Base-by-base conservation (phyloP, 2,329 filamentous ascomycete species). In the Aspergillus glaucus region DNA sequence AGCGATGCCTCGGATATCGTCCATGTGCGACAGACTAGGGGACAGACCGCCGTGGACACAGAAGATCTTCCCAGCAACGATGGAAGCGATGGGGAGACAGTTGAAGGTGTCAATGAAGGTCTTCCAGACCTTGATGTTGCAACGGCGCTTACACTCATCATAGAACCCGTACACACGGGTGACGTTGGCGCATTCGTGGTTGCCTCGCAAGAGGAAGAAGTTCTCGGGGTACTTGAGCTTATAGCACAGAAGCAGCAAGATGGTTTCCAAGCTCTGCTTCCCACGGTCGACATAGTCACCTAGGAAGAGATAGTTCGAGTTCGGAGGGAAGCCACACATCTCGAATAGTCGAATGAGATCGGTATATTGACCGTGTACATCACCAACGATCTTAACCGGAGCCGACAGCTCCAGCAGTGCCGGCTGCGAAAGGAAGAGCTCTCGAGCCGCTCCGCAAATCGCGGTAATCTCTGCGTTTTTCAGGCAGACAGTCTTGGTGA, bases 41-140 rank as follows among this genome's bases (percentile, higher is more conserved):
- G 91, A 96, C 19, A 98, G 76, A 12, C 93, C 93, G 45, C 93
- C 93, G 63, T 98, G 93, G 14, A 97, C 92, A 63, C 91, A 96
- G 68, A 96, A 97, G 50, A 97, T 97, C 75, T 97, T 97, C 57
- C 88, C 89, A 2, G 91, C 92, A 34, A 97, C 91, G 62, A 95
- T 96, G n/a, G 92, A 84, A 40, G 92, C 92, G 62, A 97, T 96
- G 0, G 92, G 92, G 41, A 97, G 79, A 39, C 86, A 91, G 69
- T 97, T 97, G 78, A 97, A 97, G 22, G 88, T 93, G 66, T 97
- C 92, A 46, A 95, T 85, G 65, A 97, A 97, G 0, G 89, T 94
- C 76, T 97, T 97, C 92, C 92, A 97, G 48, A 95, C 84, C 75
- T 96, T 96, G 67, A 96, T 88, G 65, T 95, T 96, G 75, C 88